A percentile compares a stretch with the other conserved stretches of the same genome.
phyloP scores from a whole-genome alignment of 2,329 filamentous ascomycete genomes.

The Fusarium newnesense region DNA sequence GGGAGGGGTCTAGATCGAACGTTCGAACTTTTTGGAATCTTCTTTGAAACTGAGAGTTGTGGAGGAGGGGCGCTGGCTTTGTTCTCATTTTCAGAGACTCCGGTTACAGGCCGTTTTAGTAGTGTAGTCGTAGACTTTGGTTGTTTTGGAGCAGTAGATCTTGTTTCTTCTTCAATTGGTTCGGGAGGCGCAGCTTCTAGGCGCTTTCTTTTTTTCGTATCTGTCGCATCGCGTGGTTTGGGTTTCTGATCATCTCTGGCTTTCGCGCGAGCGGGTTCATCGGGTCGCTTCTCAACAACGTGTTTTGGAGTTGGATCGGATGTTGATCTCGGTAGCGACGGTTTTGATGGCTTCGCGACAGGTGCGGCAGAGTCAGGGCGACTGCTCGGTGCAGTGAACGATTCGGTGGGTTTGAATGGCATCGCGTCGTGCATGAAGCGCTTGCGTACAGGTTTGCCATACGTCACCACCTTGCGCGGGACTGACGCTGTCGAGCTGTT shows the following conservation, averaged over 20 bases:
- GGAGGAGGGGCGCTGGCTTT: not conserved
- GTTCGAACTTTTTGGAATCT: slow-evolving; percentile 9
- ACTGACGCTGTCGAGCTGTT: slow-evolving; percentile 35
- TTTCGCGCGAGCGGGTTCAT: slow-evolving; percentile 4
- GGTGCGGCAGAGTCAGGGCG: slow-evolving; percentile 18
- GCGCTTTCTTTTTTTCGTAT: slow-evolving; percentile 41
- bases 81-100: slow-evolving; percentile 1
- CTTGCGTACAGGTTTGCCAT: slow-evolving; percentile 44
- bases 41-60: slow-evolving; percentile 5
- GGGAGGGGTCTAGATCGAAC: slow-evolving; percentile 7
- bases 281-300: slow-evolving; percentile 10
- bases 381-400: slow-evolving; percentile 15
- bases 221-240: slow-evolving; percentile 26
- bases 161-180: slow-evolving; percentile 10
- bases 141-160: slow-evolving; percentile 8
- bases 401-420: slow-evolving; percentile 37
- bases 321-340: slow-evolving; percentile 25
- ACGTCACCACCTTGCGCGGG: slow-evolving; percentile 42
- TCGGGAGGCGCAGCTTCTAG: slow-evolving; percentile 16
- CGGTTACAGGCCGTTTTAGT: slow-evolving; percentile 14
- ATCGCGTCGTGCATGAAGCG: slow-evolving; percentile 34
- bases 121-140: slow-evolving; percentile 19
- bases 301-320: slow-evolving; percentile 28
- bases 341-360: slow-evolving; percentile 26
- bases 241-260: slow-evolving; percentile 5